These are phyloP conservation scores for Thymus mandschuricus DNA, from an alignment of 257 asterid species.

Conservation along the genomic window DNA sequence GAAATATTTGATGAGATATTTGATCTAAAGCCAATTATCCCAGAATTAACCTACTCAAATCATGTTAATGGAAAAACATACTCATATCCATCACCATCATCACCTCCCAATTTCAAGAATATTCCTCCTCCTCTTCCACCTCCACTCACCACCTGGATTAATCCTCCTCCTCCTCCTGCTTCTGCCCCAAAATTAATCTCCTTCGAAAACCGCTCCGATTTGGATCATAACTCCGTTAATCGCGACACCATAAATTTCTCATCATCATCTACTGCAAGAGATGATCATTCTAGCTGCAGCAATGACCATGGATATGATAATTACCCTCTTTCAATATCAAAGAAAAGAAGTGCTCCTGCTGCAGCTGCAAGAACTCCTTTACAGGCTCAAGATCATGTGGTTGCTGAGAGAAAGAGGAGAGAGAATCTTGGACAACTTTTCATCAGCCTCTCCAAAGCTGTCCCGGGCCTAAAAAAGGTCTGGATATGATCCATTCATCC, in stretches of 20 bases:
- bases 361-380: slow-evolving; percentile 29
- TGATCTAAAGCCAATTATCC: slow-evolving; percentile 37
- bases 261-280: slow-evolving; percentile 14
- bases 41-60: slow-evolving; percentile 32
- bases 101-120: not conserved
- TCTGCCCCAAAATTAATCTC: slow-evolving; percentile 30
- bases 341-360: not conserved
- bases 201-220: slow-evolving; percentile 26
- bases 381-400: slow-evolving; percentile 62
- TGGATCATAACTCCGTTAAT: not conserved
- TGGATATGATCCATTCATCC: too few species aligned
- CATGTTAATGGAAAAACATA: not conserved
- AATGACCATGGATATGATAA: not conserved
- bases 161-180: not conserved
- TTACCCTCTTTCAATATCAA: too few species aligned
- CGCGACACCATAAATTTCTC: slow-evolving; percentile 34
- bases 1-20: slow-evolving; percentile 28
- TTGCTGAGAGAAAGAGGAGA: slow-evolving; percentile 66
- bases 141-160: not conserved
- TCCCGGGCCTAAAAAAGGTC: slow-evolving; percentile 78
- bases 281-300: slow-evolving; percentile 3
- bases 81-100: not conserved
- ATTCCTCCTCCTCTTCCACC: not conserved
- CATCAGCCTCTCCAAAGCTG: slow-evolving; percentile 56
- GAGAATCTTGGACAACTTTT: slow-evolving; percentile 58